Conservation (phyloP, 164 flowering plant species). For the Annona squamosa region DNA sequence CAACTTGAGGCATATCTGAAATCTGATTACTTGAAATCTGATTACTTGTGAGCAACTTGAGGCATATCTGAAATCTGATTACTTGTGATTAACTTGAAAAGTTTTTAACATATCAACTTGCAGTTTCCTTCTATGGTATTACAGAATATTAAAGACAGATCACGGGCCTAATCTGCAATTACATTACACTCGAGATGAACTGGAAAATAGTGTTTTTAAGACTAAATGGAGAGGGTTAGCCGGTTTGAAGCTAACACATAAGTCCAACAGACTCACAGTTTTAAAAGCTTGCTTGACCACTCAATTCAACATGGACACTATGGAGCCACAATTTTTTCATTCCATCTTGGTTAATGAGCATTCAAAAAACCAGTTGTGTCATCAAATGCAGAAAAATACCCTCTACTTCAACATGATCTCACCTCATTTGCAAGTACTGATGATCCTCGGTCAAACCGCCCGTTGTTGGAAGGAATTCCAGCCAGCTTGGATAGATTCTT, state of each 20-base stretch:
- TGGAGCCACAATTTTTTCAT: not conserved
- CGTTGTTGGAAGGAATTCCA: conserved; percentile 26
- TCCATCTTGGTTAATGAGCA: not conserved
- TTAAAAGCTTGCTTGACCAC: not conserved
- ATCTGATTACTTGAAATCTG: too few species aligned
- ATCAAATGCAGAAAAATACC: not conserved
- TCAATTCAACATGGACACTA: not conserved
- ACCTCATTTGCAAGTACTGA: conserved; percentile 48
- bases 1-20: not conserved
- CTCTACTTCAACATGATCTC: not conserved
- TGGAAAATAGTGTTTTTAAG: not conserved
- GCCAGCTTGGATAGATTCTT: conserved; percentile 48
- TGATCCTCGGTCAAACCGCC: conserved; percentile 44
- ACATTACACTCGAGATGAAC: not conserved
- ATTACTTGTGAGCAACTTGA: too few species aligned
- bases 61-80: not conserved
- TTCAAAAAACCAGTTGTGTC: not conserved
- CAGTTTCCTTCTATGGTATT: not conserved
- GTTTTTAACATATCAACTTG: not conserved
- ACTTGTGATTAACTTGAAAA: not conserved
- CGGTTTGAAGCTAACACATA: not conserved
- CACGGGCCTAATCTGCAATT: not conserved
- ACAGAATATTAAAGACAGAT: too few species aligned
- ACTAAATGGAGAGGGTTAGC: not conserved
- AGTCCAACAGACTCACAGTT: not conserved